Evolutionary conservation across 2,329 filamentous ascomycete genomes (phyloP).

Genomic region (Aspergillus tanneri): DNA sequence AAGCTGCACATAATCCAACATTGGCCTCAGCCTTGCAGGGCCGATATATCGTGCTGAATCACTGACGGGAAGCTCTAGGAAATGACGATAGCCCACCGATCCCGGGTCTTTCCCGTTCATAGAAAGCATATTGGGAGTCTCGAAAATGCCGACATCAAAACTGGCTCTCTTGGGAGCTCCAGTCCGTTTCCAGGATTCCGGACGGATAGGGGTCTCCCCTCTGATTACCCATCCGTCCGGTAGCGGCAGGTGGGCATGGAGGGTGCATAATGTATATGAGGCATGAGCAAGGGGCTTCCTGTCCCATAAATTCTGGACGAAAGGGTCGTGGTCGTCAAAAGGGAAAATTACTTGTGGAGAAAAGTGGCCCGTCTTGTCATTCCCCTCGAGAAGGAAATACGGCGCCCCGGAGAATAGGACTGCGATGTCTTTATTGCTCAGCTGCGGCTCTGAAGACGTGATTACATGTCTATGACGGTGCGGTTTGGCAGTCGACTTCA

Average conservation of each 20-base stretch:
- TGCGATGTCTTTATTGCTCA: slow-evolving; percentile 41
- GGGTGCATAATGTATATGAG: slow-evolving; percentile 43
- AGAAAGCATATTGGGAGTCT: slow-evolving; percentile 51
- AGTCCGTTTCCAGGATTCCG: slow-evolving; percentile 24
- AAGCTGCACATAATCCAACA: slow-evolving; percentile 23
- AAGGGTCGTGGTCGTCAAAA: slow-evolving; percentile 41
- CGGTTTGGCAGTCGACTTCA: neutral
- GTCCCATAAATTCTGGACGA: slow-evolving; percentile 43
- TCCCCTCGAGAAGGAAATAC: slow-evolving; percentile 47
- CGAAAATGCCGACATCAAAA: slow-evolving; percentile 47
- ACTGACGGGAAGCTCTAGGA: slow-evolving; percentile 47
- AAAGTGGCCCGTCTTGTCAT: slow-evolving; percentile 36
- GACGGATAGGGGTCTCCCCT: slow-evolving; percentile 27
- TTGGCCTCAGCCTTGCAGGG: slow-evolving; percentile 19
- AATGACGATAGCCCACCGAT: slow-evolving; percentile 49
- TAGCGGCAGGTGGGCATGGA: slow-evolving; percentile 47
- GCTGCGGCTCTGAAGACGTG: slow-evolving; percentile 6
- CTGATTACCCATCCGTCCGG: slow-evolving; percentile 37
- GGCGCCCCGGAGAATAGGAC: slow-evolving; percentile 45
- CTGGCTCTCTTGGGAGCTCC: slow-evolving; percentile 36
- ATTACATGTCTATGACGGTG: neutral
- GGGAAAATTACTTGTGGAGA: slow-evolving; percentile 48
- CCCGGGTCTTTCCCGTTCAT: slow-evolving; percentile 48
- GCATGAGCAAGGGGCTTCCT: slow-evolving; percentile 41
- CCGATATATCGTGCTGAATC: slow-evolving; percentile 32